These are phyloP conservation scores for Mortierella sp. DNA, from an alignment of 371 early-diverging fungal genomes.

Conservation along the genomic window DNA sequence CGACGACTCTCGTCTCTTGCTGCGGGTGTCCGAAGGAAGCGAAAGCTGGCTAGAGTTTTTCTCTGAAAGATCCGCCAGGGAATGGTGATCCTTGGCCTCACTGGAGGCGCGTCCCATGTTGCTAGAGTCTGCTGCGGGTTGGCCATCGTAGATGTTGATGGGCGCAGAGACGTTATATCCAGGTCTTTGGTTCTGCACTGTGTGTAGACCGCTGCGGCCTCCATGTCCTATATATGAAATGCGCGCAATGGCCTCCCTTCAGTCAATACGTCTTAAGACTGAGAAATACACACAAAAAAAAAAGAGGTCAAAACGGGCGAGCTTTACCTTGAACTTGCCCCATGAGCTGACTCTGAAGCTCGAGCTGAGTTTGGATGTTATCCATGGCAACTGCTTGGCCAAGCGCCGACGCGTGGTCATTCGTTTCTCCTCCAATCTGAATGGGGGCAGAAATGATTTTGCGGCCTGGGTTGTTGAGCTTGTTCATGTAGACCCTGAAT, in stretches of 20 bases:
- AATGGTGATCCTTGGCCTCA: slow-evolving; percentile 17
- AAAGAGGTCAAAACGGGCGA: too few species aligned
- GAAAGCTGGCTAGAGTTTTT: slow-evolving; percentile 35
- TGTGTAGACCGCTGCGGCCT: slow-evolving; percentile 22
- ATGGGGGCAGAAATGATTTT: slow-evolving; percentile 46
- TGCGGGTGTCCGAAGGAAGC: slow-evolving; percentile 33
- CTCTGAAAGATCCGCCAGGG: slow-evolving; percentile 21
- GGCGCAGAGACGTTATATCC: slow-evolving; percentile 23
- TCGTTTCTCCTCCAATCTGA: slow-evolving; percentile 14
- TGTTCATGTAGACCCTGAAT: slow-evolving; percentile 51
- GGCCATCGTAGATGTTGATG: slow-evolving; percentile 10
- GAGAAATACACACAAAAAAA: neutral
- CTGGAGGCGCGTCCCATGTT: slow-evolving; percentile 12
- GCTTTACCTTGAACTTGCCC: slow-evolving; percentile 49
- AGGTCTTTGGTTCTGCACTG: slow-evolving; percentile 10
- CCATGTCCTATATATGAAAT: slow-evolving; percentile 13
- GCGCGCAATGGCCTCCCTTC: neutral
- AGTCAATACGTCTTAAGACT: neutral
- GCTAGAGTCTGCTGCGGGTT: neutral
- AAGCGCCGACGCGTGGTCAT: slow-evolving; percentile 42
- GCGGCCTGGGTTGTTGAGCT: slow-evolving; percentile 29
- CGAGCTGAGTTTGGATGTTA: slow-evolving; percentile 49
- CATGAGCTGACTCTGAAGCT: slow-evolving; percentile 45
- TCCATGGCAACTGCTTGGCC: slow-evolving; percentile 56
- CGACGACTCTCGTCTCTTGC: slow-evolving; percentile 38